Conservation (phyloP, 352 stramenopile species). For the Phytopythium mirpurense region DNA sequence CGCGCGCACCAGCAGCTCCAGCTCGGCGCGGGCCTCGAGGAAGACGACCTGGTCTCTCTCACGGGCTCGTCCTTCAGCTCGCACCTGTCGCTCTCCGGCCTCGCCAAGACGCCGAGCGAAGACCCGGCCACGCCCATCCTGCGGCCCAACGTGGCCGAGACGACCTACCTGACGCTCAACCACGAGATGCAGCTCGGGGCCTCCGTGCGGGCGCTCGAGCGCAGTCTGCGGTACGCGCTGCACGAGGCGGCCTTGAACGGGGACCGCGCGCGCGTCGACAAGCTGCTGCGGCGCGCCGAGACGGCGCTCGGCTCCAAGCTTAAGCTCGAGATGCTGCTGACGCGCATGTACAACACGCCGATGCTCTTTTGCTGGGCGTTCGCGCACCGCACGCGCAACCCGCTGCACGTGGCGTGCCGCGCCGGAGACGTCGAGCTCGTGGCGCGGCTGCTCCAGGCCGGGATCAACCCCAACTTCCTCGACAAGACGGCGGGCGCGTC, state of each 20-base stretch:
- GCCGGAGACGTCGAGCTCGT: constrained; percentile 54
- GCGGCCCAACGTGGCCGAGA: constrained; percentile 28
- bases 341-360: constrained; percentile 72
- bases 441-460: constrained; percentile 46
- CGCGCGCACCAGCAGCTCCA: constrained; percentile 59
- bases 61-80: constrained; percentile 1
- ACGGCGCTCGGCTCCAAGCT: constrained; percentile 54
- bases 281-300: constrained; percentile 43
- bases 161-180: constrained; percentile 31
- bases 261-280: constrained; percentile 32
- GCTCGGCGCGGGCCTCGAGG: constrained; percentile 50
- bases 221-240: constrained; percentile 39
- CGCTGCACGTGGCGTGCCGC: constrained; percentile 65
- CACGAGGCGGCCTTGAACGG: constrained; percentile 43
- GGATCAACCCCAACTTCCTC: constrained; percentile 67
- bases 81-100: constrained; percentile 3
- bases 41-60: constrained; percentile 30
- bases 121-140: constrained; percentile 28
- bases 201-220: constrained; percentile 34
- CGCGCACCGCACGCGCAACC: constrained; percentile 62
- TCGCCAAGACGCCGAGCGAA: constrained; percentile 6
- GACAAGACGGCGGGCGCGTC: constrained; percentile 70
- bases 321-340: constrained; percentile 53
- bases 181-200: constrained; percentile 32
- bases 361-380: constrained; percentile 56